These are phyloP conservation scores for Naematelia aurantialba DNA, from an alignment of 768 basidiomycete species.

Conservation along the genomic window DNA sequence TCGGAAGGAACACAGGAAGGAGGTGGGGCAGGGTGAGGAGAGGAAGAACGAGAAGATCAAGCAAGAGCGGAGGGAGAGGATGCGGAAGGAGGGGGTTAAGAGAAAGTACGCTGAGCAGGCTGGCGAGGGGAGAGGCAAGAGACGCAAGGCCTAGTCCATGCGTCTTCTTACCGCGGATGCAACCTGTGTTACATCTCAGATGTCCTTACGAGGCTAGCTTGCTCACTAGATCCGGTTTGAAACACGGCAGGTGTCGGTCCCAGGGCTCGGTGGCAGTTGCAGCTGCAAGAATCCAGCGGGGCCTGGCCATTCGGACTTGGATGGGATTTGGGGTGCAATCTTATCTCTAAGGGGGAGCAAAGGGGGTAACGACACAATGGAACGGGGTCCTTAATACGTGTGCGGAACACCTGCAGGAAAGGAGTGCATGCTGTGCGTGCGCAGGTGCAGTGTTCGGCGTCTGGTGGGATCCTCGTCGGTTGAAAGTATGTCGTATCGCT, in stretches of 20 bases:
- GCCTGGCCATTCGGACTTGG: background rate
- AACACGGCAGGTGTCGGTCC: no score
- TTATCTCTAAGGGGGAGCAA: background rate
- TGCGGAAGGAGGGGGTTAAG: slow-evolving; percentile 46
- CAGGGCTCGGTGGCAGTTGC: no score
- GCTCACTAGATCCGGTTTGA: no score
- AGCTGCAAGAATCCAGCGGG: no score
- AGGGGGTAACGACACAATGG: background rate
- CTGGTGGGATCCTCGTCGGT: no score
- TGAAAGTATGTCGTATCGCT: no score
- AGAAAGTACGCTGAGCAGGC: slow-evolving; percentile 38
- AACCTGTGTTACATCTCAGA: no score
- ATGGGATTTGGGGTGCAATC: background rate
- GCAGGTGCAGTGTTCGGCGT: no score
- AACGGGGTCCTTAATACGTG: no score
- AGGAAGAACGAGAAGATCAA: slow-evolving; percentile 44
- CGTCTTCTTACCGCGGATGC: background rate
- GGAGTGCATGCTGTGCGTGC: background rate
- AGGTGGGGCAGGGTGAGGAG: slow-evolving; percentile 60
- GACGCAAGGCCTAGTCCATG: slow-evolving; percentile 7
- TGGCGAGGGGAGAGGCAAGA: slow-evolving; percentile 38
- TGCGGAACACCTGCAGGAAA: background rate
- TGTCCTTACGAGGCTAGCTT: no score
- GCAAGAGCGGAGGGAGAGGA: slow-evolving; percentile 46
- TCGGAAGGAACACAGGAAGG: slow-evolving; percentile 65